Base-by-base conservation (phyloP, 1,139 yeast species). In the Candida sp. region DNA sequence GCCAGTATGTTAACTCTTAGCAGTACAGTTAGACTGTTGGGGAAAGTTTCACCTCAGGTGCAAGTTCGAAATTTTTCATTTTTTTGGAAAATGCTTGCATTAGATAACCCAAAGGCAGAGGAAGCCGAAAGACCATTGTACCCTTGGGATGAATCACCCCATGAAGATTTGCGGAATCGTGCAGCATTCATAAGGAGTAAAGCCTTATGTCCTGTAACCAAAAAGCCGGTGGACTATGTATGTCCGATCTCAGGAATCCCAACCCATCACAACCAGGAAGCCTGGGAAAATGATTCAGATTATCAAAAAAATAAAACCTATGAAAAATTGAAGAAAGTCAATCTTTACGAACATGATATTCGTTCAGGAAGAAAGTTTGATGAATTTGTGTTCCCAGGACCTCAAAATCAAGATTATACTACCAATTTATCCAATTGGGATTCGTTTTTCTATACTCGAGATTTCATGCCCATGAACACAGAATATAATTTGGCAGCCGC, bases 211-310 rank as follows among this genome's bases (percentile, higher is more conserved):
- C 98, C 98, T 0, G 93, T 91, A 15, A 90, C 98, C 1, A 75
- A 82, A 22, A 79, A 84, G 51, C 84, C 86, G 43, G 90, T 93
- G 47, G 75, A 84, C 53, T 93, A 75, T 64, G 89, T 93, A 2
- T 93, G 99, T 68, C 99, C 99, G 4, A 69, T 80, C 47, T 86
- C 96, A 5, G 99, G 99, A 5, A 90, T 93, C 45, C 99, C 99
- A 23, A 93, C 99, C 5, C 99, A 93, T 62, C 95, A 89, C 59
- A 82, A 89, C 23, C 77, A 77, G 57, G 91, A 84, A 54, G 97
- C 97, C 2, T 93, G 97, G 97, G 83, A 82, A 57, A 68, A 71
- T 41, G 99, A 93, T 61, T 70, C 61, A 11, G 82, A 79, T 30
- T 91, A 91, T 61, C 97, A 89, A 56, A 61, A 69, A 22, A 61